Evolutionary conservation across 2,329 filamentous ascomycete genomes (phyloP), one percentile per base, ranked within the genome.

Genomic region (Berkeleyomyces rouxiae): DNA sequence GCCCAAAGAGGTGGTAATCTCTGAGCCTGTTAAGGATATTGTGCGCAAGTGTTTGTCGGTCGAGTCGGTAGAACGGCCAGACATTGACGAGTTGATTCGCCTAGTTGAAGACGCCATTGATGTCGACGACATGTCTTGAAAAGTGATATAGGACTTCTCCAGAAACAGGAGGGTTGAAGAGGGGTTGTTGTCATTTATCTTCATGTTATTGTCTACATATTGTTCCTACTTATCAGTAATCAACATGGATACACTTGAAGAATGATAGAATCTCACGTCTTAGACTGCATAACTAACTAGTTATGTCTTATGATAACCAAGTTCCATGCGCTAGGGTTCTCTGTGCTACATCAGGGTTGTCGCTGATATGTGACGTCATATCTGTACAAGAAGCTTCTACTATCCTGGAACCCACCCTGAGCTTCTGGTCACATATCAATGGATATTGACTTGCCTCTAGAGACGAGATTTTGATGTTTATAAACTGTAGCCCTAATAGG

Each of bases 21-120:
- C 87, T 67, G 88, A 92, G 60, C 79, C 82, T 1, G 89, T 96
- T 55, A 87, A 92, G 72, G 86, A 95, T 65, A 82, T 99, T 10
- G 92, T 99, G 61, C 80, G 90, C 71, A 85, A 81, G 70, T 99
- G 93, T 74, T 76, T 99, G 70, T 82, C 78, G 68, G 88, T 97
- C 37, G 93, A 99, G 76, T 87, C 92, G 0, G 81, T 80, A 2
- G 92, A 97, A 71, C 78, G 93, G 67, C 93, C 93, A 13, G 88
- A 95, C 73, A 86, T 96, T 65, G 83, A 90, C 68, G 85, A 93
- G 74, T 75, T 96, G 72, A 93, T 95, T 67, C 74, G 76, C 53
- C 80, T 93, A 71, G 84, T 95, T n/a, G 82, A 91, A 72, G 76
- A 77, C 13, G 86, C 89, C 23, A 81, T 95, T 68, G 78, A 80